Base-by-base conservation (phyloP, 176 grass and related monocot genomes). In the Cenchrus americanus region DNA sequence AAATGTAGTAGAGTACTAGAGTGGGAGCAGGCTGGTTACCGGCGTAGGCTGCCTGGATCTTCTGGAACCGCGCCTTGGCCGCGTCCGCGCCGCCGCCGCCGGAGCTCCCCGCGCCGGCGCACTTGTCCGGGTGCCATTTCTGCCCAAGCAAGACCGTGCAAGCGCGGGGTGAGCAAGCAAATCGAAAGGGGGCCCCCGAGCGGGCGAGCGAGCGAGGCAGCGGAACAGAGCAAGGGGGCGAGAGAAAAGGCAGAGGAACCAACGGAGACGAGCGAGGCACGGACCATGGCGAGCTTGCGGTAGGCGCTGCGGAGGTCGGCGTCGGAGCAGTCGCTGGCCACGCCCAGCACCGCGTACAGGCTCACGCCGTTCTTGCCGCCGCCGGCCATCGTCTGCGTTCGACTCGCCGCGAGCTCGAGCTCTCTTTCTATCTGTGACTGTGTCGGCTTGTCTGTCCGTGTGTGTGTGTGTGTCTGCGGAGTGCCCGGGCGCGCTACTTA, bases 51-150 rank as follows among this genome's bases (percentile, higher is more conserved):
- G 74, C 89, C 80, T 91, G 89, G 81, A 94, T 91, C 76, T 89
- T 88, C 81, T 94, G 87, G 32, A 94, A 94, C 84, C 86, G 87
- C 1, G 80, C 77, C 69, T 94, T 91, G 12, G 89, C 89, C 52
- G 79, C 87, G 40, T 91, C 86, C 10, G 32, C 55, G 73, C 72
- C 41, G 19, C 24, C 67, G n/a, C n/a, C n/a, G 19, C 46, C 46
- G 2, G 82, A 75, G 61, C 69, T 88, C 22, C 89, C 88, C 5
- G 83, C 87, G n/a, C 75, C 75, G 12, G 60, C 64, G 30, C 67
- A 85, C 82, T 91, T 91, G 76, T 94, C 92, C 15, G 89, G 92
- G 83, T 94, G 92, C 92, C 87, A 94, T 89, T 77, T 91, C 92
- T 94, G 84, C 71, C 77, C 77, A 79, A 32, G 7, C 5, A 79